Evolutionary conservation across 257 asterid species (phyloP).

Genomic region (Misopates orontium): DNA sequence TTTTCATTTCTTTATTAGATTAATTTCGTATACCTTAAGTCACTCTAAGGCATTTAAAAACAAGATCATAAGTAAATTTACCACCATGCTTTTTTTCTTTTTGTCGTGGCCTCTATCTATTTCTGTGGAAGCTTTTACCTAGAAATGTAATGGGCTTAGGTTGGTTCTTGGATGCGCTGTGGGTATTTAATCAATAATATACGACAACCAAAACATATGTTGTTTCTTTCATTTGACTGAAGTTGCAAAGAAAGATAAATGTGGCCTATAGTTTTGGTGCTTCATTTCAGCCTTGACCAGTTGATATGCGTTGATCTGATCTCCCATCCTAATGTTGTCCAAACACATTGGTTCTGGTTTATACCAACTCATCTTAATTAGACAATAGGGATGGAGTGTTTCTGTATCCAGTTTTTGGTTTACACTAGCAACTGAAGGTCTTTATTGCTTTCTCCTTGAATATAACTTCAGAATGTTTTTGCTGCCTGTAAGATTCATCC

Average conservation of each 20-base stretch:
- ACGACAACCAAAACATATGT: no score
- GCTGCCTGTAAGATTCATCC: not conserved
- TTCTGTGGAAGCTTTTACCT: no score
- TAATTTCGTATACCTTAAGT: not conserved
- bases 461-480: no score
- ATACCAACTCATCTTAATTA: conserved; percentile 4
- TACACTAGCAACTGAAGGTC: not conserved
- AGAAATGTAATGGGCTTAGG: no score
- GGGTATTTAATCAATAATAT: no score
- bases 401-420: not conserved
- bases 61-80: no score
- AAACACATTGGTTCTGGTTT: not conserved
- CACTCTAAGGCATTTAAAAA: not conserved
- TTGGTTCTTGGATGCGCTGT: no score
- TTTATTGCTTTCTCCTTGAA: no score
- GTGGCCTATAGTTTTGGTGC: not conserved
- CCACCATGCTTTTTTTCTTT: no score
- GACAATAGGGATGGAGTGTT: not conserved
- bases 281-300: no score
- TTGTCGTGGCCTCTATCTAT: no score
- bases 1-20: not conserved
- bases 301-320: not conserved
- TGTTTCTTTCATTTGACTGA: conserved; percentile 8
- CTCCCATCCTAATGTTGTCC: not conserved
- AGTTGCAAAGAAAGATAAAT: conserved; percentile 1